Evolutionary conservation across 2,329 filamentous ascomycete species (phyloP).

Genomic region (Zymoseptoria pseudotritici): DNA sequence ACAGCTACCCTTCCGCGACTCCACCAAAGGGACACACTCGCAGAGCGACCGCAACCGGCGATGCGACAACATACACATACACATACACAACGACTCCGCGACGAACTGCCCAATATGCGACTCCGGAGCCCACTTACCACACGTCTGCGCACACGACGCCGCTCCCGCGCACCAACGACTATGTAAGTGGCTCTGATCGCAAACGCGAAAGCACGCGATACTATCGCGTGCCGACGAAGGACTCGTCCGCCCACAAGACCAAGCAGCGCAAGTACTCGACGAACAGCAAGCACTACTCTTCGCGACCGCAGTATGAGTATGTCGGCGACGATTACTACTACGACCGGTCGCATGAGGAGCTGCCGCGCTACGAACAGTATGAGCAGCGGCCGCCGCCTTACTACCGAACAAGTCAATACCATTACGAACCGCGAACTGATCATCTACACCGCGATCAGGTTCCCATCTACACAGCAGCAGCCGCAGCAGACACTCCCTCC

Average conservation of each 20-base stretch:
- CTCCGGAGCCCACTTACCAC: conserved; percentile 29
- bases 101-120: conserved; percentile 14
- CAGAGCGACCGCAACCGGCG: conserved; percentile 45
- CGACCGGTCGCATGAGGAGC: conserved; percentile 42
- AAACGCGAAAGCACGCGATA: conserved; percentile 34
- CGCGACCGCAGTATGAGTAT: conserved; percentile 46
- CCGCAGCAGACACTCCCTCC: conserved; percentile 32
- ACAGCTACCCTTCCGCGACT: conserved; percentile 42
- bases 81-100: conserved; percentile 30
- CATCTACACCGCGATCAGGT: conserved; percentile 43
- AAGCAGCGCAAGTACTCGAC: conserved; percentile 29
- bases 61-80: conserved; percentile 39
- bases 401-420: conserved; percentile 48
- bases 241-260: conserved; percentile 25
- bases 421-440: conserved; percentile 45
- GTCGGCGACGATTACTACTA: conserved; percentile 47
- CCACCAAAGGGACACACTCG: conserved; percentile 45
- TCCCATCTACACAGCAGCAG: conserved; percentile 35
- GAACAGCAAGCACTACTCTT: conserved; percentile 43
- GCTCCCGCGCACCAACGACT: conserved; percentile 48
- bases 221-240: conserved; percentile 18
- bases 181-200: conserved; percentile 57
- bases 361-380: conserved; percentile 35
- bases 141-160: conserved; percentile 41
- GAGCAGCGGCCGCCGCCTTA: conserved; percentile 41